These are phyloP conservation scores for Triadica sebifera DNA, from an alignment of 345 rosid species.

Conservation along the genomic window DNA sequence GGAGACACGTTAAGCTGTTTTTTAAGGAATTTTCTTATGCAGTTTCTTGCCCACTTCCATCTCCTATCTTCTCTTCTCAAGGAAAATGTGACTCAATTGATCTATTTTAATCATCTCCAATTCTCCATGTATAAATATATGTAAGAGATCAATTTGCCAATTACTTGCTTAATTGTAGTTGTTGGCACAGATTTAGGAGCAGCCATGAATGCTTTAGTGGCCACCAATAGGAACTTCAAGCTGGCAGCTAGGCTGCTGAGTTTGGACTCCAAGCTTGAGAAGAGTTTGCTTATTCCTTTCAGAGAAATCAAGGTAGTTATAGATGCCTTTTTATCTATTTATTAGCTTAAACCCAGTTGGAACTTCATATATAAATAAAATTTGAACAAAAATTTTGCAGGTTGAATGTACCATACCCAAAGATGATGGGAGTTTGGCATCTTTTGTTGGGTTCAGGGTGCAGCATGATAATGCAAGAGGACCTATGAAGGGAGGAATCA, in stretches of 20 bases:
- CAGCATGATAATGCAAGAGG: constrained; percentile 99
- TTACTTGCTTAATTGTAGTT: constrained; percentile 1
- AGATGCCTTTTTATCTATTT: background rate
- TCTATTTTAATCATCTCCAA: constrained; percentile 8
- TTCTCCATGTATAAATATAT: background rate
- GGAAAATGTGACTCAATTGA: constrained; percentile 17
- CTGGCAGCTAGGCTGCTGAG: constrained; percentile 86
- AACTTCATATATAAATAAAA: background rate
- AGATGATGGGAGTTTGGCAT: constrained; percentile 84
- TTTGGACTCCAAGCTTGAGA: constrained; percentile 95
- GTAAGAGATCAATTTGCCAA: background rate
- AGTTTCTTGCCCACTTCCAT: background rate
- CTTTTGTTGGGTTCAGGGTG: constrained; percentile 89
- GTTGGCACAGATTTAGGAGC: constrained; percentile 22
- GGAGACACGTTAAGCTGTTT: background rate
- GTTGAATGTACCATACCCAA: constrained; percentile 93
- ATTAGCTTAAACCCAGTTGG: background rate
- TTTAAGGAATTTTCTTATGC: background rate
- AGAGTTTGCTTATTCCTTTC: constrained; percentile 87
- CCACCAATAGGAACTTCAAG: constrained; percentile 95
- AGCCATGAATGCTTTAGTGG: constrained; percentile 90
- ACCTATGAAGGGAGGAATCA: constrained; percentile 98
- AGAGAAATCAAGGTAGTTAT: constrained; percentile 84
- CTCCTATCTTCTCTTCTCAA: background rate
- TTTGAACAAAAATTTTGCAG: constrained; percentile 37